phyloP scores from a whole-genome alignment of 2,329 filamentous ascomycete genomes.

The Xylariaceae sp. region DNA sequence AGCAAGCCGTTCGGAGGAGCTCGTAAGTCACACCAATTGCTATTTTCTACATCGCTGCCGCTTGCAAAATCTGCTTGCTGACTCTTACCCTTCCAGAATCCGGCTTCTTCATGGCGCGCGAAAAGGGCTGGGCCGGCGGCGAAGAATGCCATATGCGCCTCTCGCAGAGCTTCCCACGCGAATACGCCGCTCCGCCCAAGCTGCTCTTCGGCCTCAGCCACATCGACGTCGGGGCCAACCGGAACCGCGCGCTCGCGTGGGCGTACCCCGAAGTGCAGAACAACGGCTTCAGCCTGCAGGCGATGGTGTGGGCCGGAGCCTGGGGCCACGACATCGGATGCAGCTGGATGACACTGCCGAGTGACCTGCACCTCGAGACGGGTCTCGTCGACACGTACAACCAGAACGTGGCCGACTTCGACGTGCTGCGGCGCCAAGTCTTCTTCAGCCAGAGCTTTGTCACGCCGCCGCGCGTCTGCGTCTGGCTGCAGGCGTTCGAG shows the following conservation, averaged over 20 bases:
- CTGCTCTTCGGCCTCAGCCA: neutral
- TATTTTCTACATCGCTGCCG: neutral
- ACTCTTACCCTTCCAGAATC: neutral
- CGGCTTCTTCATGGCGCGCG: neutral
- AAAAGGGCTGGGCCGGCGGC: neutral
- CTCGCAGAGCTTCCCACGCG: neutral
- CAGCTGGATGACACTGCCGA: neutral
- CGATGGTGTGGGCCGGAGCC: neutral
- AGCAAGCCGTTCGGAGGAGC: neutral
- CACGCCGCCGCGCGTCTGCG: neutral
- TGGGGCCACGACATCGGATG: neutral
- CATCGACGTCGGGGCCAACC: neutral
- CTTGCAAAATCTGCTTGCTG: neutral
- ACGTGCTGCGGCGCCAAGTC: neutral
- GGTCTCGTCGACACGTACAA: neutral
- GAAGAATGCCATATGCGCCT: neutral
- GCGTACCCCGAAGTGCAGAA: neutral
- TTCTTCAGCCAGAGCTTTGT: neutral
- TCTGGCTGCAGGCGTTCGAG: constrained; percentile 1
- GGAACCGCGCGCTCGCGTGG: neutral
- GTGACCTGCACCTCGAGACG: neutral
- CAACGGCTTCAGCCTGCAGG: neutral
- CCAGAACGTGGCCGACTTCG: neutral
- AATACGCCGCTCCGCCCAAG: neutral
- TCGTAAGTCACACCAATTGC: neutral